Evolutionary conservation across 805 yeast genomes (phyloP).

Genomic region (Saccharomycopsis amapae): DNA sequence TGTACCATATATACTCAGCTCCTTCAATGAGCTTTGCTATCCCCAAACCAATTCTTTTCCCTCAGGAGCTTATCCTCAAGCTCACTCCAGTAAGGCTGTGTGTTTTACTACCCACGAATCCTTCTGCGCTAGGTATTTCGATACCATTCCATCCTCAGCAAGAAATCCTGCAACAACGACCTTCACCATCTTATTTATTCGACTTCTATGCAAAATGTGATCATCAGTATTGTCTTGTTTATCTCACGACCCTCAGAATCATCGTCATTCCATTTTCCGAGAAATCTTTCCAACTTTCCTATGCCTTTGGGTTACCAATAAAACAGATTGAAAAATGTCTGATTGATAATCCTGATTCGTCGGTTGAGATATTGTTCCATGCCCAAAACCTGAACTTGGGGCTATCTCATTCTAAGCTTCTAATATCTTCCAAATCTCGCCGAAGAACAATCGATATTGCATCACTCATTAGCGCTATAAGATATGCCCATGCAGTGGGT

Average conservation of each 20-base stretch:
- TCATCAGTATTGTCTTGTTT: conserved; percentile 21
- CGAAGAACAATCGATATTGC: conserved; percentile 18
- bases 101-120: neutral
- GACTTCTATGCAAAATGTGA: neutral
- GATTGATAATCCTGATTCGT: conserved; percentile 10
- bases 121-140: no score
- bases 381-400: neutral
- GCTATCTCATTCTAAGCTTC: neutral
- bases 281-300: conserved; percentile 9
- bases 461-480: conserved; percentile 17
- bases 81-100: conserved; percentile 20
- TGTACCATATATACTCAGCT: no score
- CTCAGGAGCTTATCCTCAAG: conserved; percentile 20
- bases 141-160: neutral
- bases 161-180: no score
- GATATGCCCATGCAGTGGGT: conserved; percentile 18
- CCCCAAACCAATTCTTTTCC: conserved; percentile 21
- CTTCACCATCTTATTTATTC: no score
- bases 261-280: conserved; percentile 16
- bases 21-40: no score
- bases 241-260: conserved; percentile 18
- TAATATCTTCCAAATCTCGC: conserved; percentile 14
- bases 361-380: neutral
- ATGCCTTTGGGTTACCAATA: conserved; percentile 15
- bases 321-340: conserved; percentile 18